These are phyloP conservation scores for Calonectria naviculata DNA, from an alignment of 2,329 filamentous ascomycete genomes.

Conservation along the genomic window DNA sequence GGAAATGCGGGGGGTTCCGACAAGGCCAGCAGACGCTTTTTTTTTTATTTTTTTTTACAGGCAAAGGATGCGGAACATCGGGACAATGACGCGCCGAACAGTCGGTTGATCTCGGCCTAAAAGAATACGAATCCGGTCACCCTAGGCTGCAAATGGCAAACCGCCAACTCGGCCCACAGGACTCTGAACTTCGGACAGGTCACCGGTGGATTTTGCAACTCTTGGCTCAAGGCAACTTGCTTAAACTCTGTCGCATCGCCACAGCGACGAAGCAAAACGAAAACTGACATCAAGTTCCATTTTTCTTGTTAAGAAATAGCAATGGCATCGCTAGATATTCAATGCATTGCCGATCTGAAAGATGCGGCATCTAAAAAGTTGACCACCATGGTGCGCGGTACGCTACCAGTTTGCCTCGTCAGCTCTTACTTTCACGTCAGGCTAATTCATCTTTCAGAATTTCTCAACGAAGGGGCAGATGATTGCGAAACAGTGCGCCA, in stretches of 20 bases:
- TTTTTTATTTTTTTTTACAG: too few species aligned
- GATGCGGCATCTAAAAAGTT: constrained; percentile 14
- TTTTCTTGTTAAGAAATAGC: neutral
- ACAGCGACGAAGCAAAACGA: too few species aligned
- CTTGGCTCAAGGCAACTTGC: too few species aligned
- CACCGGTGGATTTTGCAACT: neutral
- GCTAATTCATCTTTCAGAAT: neutral
- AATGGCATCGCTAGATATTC: constrained; percentile 6
- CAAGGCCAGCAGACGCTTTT: neutral
- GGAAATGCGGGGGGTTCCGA: neutral
- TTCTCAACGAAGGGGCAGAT: constrained; percentile 21
- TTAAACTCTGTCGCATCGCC: too few species aligned
- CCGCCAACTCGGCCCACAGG: too few species aligned
- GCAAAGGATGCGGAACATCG: neutral
- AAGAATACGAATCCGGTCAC: neutral
- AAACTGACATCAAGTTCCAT: neutral
- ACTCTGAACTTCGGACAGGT: neutral
- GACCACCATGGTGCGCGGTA: constrained; percentile 19
- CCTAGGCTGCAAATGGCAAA: neutral
- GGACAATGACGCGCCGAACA: neutral
- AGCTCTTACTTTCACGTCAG: neutral
- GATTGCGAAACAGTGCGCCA: constrained; percentile 18
- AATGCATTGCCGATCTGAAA: constrained; percentile 19
- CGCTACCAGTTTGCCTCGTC: neutral
- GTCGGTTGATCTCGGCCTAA: neutral